Conservation (phyloP, 441 rosid genomes). For the Cnidoscolus chayamansa region DNA sequence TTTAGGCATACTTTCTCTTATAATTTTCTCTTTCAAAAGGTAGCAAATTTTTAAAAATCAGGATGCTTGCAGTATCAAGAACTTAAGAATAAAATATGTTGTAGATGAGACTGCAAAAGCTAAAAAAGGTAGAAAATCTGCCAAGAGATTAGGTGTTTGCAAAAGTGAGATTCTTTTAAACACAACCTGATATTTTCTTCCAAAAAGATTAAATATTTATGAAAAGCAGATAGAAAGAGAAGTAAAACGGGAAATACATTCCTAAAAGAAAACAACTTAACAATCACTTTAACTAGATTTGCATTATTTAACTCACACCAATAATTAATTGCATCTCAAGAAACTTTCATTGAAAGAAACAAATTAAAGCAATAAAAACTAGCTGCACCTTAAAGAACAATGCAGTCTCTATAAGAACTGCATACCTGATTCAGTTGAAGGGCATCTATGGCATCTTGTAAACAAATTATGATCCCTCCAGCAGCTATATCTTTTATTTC, state of each 20-base stretch:
- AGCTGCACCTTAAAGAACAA: not conserved
- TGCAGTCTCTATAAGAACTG: not conserved
- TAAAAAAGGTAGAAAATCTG: not conserved
- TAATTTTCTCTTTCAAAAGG: not conserved
- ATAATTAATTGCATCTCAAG: not conserved
- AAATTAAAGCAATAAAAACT: slow-evolving; percentile 8
- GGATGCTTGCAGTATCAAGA: not conserved
- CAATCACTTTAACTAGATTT: not conserved
- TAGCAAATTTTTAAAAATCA: not conserved
- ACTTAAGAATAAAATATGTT: not conserved
- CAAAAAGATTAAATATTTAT: not conserved
- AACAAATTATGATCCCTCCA: slow-evolving; percentile 81
- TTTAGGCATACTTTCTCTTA: not conserved
- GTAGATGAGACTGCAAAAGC: not conserved
- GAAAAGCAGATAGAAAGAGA: not conserved
- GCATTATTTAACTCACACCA: not conserved
- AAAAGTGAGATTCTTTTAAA: slow-evolving; percentile 4
- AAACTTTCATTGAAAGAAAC: not conserved
- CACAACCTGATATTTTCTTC: not conserved
- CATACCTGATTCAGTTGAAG: slow-evolving; percentile 77
- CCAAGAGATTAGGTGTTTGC: not conserved
- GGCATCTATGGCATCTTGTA: slow-evolving; percentile 85
- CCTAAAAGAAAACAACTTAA: not conserved
- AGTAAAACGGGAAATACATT: not conserved
- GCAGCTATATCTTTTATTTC: slow-evolving; percentile 82